Conservation (phyloP, 2,329 filamentous ascomycete species). For the Alternaria dauci region DNA sequence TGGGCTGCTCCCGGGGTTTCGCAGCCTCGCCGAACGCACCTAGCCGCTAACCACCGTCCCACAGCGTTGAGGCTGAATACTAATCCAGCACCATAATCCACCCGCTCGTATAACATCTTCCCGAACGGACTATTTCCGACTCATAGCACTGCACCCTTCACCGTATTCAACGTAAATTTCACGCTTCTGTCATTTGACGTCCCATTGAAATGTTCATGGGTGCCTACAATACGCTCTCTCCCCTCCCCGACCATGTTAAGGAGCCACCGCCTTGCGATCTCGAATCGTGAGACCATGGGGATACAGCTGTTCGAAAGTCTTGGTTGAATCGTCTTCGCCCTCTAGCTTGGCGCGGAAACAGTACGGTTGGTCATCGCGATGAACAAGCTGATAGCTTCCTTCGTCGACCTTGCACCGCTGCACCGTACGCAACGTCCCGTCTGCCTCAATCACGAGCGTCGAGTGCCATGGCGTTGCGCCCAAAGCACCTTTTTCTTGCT, state of each 20-base stretch:
- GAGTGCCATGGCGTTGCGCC: conserved; percentile 41
- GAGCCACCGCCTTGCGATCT: conserved; percentile 50
- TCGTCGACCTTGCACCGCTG: conserved; percentile 29
- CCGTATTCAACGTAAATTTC: neutral
- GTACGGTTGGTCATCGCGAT: conserved; percentile 30
- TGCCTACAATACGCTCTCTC: neutral
- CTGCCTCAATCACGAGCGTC: conserved; percentile 27
- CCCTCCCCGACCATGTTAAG: conserved; percentile 37
- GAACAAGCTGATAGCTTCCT: conserved; percentile 32
- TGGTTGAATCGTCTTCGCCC: conserved; percentile 11
- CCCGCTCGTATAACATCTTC: neutral
- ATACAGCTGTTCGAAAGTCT: conserved; percentile 36
- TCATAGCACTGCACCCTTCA: neutral
- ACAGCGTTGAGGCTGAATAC: neutral
- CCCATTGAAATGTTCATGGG: neutral
- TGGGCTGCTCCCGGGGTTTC: neutral
- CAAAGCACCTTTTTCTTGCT: conserved; percentile 27
- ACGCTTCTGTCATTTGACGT: neutral
- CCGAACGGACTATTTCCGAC: neutral
- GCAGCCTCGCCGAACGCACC: neutral
- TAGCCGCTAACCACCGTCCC: neutral
- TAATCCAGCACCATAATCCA: neutral
- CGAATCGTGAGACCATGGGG: conserved; percentile 45
- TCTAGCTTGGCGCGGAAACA: conserved; percentile 34
- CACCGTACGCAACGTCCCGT: conserved; percentile 32